Base-by-base conservation (phyloP, 441 rosid genomes). In the Pelargonium australe region DNA sequence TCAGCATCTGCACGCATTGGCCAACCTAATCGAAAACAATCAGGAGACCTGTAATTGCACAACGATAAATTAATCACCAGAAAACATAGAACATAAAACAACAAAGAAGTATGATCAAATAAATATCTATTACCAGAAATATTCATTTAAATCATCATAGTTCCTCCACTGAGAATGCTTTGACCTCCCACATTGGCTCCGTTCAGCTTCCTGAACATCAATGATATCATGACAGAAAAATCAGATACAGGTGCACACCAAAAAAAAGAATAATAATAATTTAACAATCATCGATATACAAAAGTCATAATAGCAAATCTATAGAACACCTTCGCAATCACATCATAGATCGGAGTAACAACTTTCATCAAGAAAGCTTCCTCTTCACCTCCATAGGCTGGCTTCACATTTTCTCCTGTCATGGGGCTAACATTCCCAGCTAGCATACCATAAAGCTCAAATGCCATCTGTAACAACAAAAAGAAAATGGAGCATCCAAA, bases 111-210 rank as follows among this genome's bases (percentile, higher is more conserved):
- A n/a, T 34, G 0, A 63, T 31, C n/a, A 16, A 63, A 63, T 12
- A 63, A 63, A 63, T 31, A 41, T 63, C 34, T 31, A 72, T 73
- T 80, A 95, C 99, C 99, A 95, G 78, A 95, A 95, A 77, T 86
- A 95, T 74, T 95, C 98, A 78, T 95, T 95, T 72, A 92, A 74
- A 82, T 95, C 99, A 79, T 95, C 99, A 76, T 95, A 95, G 71
- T 95, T 95, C 74, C 99, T 92, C 99, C 99, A 95, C 44, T 92
- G 97, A 4, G 99, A 95, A 78, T 95, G 99, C 85, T 92, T 95
- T 76, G 99, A 95, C 77, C 73, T 90, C 69, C 97, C 98, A 71
- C 28, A 80, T 75, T 84, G 82, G 81, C 94, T 90, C 80, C 84
- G 85, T 81, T 84, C 83, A 63, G 99, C 89, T 84, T 95, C 99